Evolutionary conservation across 768 basidiomycete species (phyloP).

Genomic region (Guyanaporus albipodus): DNA sequence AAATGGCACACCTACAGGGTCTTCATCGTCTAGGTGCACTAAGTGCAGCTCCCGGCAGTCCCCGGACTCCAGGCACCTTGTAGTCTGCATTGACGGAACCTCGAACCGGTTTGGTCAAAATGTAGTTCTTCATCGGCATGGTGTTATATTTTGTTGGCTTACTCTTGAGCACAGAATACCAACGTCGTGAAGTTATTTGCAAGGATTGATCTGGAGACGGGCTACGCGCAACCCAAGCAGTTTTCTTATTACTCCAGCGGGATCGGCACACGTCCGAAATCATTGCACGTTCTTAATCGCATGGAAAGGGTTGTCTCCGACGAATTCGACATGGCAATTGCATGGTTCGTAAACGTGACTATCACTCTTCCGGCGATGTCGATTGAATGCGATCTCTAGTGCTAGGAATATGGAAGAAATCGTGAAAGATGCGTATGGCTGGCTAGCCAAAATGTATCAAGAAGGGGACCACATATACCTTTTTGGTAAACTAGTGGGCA

Average conservation of each 20-base stretch:
- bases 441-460: not conserved
- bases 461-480: constrained; percentile 30
- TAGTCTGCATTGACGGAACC: constrained; percentile 25
- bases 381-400: accelerated
- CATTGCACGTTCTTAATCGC: constrained; percentile 22
- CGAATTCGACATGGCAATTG: not conserved
- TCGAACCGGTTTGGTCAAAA: constrained; percentile 20
- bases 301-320: constrained; percentile 3
- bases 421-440: constrained; percentile 3
- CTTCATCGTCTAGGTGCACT: constrained; percentile 5
- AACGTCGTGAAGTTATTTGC: constrained; percentile 35
- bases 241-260: constrained; percentile 32
- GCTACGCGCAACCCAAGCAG: constrained; percentile 21
- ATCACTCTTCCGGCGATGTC: not conserved
- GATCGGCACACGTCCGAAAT: constrained; percentile 13
- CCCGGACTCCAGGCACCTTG: constrained; percentile 15
- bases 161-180: constrained; percentile 29
- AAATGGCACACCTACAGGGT: too few relatives aligned
- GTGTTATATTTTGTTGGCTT: not conserved
- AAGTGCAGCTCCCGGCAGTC: constrained; percentile 11
- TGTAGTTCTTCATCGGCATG: not conserved
- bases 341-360: constrained; percentile 1
- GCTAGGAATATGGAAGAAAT: constrained; percentile 7
- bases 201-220: constrained; percentile 21
- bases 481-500: constrained; percentile 31